Evolutionary conservation across 2,329 filamentous ascomycete species (phyloP).

Genomic region (Colletotrichum tanaceti): DNA sequence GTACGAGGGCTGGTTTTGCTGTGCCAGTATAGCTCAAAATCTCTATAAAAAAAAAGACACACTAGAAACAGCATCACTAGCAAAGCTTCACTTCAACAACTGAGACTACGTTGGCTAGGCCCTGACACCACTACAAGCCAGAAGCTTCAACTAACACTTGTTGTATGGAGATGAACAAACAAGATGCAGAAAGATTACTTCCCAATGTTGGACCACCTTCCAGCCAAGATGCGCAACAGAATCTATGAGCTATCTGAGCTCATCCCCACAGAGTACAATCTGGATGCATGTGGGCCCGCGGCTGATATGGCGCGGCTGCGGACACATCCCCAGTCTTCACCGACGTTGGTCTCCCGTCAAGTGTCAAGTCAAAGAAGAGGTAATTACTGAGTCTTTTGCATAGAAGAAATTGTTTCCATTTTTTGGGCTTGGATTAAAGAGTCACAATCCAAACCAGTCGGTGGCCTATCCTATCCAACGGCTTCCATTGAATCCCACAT

Average conservation of each 20-base stretch:
- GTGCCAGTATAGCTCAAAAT: neutral
- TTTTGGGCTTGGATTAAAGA: neutral
- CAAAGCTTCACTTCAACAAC: no score
- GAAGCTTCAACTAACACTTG: no score
- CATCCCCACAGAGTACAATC: neutral
- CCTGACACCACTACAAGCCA: neutral
- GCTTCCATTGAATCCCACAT: neutral
- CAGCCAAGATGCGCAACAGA: neutral
- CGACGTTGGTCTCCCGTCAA: neutral
- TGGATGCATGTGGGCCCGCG: neutral
- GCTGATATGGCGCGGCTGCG: neutral
- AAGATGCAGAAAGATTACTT: neutral
- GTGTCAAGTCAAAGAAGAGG: slow-evolving; percentile 4
- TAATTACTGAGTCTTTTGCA: neutral
- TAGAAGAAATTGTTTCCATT: neutral
- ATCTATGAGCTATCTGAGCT: neutral
- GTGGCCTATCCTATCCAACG: neutral
- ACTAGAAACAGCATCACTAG: neutral
- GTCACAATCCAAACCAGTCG: neutral
- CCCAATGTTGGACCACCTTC: neutral
- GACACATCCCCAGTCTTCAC: neutral
- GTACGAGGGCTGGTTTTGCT: neutral
- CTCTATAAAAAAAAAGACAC: no score
- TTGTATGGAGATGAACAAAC: neutral
- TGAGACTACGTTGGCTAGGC: neutral